phyloP scores from a whole-genome alignment of 345 rosid species.

The Aegle marmelos region DNA sequence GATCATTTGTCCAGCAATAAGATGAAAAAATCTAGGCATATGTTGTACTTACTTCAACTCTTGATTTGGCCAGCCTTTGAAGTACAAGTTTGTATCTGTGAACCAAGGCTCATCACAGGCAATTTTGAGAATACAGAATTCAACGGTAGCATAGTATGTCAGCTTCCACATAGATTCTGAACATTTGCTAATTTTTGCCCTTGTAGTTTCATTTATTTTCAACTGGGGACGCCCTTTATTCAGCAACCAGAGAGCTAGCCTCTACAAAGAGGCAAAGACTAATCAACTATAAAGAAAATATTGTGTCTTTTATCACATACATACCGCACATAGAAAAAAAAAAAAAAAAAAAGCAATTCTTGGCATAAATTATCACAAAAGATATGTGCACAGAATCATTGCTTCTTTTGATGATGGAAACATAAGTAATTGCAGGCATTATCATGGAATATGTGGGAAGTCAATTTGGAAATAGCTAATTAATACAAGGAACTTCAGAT shows the following conservation, averaged over 20 bases:
- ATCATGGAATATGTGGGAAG: background rate
- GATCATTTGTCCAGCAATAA: background rate
- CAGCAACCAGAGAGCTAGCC: conserved; percentile 63
- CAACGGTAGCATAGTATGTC: conserved; percentile 63
- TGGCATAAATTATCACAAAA: background rate
- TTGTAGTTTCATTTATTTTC: conserved; percentile 48
- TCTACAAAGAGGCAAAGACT: conserved; percentile 38
- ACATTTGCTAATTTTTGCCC: conserved; percentile 60
- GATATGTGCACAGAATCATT: conserved; percentile 1
- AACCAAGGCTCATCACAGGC: conserved; percentile 72
- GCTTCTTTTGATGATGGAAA: background rate
- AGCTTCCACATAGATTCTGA: conserved; percentile 94
- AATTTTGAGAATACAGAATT: conserved; percentile 53
- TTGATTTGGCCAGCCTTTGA: conserved; percentile 86
- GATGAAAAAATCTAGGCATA: conserved; percentile 8
- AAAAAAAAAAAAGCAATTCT: background rate
- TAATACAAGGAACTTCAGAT: background rate
- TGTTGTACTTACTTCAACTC: conserved; percentile 66
- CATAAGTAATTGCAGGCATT: background rate
- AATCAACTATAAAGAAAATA: conserved; percentile 5
- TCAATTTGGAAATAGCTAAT: background rate
- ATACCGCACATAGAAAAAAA: background rate
- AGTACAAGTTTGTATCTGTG: conserved; percentile 52
- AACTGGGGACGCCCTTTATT: conserved; percentile 31
- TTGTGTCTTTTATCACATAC: background rate